phyloP scores from a whole-genome alignment of 2,329 filamentous ascomycete species.

The Colletotrichum phormii region DNA sequence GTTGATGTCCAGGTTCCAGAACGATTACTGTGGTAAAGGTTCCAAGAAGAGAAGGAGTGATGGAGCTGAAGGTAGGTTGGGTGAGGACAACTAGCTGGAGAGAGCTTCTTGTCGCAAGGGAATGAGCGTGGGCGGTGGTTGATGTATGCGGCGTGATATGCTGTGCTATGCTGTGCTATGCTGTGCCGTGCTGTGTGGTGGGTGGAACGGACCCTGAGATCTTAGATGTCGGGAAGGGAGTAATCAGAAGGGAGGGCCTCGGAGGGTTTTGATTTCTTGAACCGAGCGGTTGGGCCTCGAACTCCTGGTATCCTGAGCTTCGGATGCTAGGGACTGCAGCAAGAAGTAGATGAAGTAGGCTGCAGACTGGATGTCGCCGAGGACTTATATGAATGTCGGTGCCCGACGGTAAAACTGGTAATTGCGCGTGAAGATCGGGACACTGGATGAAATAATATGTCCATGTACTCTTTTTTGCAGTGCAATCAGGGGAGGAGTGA shows the following conservation, averaged over 20 bases:
- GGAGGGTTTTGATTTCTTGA: conserved; percentile 33
- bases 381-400: conserved; percentile 35
- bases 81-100: background rate
- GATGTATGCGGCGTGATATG: background rate
- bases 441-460: conserved; percentile 31
- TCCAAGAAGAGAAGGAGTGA: background rate
- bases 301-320: conserved; percentile 25
- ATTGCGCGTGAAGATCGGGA: conserved; percentile 31
- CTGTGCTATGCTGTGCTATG: too few relatives aligned
- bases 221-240: conserved; percentile 1
- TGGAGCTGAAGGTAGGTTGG: background rate
- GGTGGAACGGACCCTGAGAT: conserved; percentile 4
- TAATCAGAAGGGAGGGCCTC: conserved; percentile 26
- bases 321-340: conserved; percentile 16
- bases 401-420: conserved; percentile 35
- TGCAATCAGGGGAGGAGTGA: background rate
- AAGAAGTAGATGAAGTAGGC: background rate
- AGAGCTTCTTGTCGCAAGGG: background rate
- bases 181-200: background rate
- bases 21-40: background rate
- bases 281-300: conserved; percentile 34
- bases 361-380: conserved; percentile 9
- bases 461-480: conserved; percentile 3
- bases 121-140: background rate
- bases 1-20: background rate